phyloP scores from a whole-genome alignment of 176 grass and related monocot species.

The Pontederia crassipes region DNA sequence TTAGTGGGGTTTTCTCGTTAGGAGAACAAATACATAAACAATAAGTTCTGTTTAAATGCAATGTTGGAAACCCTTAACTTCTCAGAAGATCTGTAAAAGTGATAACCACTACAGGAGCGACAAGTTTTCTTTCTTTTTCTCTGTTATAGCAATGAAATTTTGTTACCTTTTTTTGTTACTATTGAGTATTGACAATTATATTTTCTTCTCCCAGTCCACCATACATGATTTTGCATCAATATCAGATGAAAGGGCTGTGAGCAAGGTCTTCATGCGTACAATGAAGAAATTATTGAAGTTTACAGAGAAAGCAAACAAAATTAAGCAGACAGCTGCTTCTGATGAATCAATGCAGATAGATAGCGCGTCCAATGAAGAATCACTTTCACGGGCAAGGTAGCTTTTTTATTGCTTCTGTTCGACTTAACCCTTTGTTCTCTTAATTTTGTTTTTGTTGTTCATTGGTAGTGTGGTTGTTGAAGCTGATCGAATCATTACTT shows the following conservation, averaged over 20 bases:
- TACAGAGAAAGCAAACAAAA: constrained; percentile 53
- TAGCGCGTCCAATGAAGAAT: constrained; percentile 12
- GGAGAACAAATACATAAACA: no score
- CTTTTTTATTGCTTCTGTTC: not conserved
- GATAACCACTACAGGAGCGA: no score
- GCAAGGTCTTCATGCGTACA: constrained; percentile 47
- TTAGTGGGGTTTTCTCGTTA: no score
- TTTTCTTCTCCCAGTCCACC: constrained; percentile 37
- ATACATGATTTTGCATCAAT: constrained; percentile 75
- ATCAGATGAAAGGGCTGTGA: constrained; percentile 65
- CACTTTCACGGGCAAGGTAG: constrained; percentile 12
- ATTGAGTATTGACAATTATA: constrained; percentile 11
- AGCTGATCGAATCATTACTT: constrained; percentile 9
- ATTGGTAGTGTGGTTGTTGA: not conserved
- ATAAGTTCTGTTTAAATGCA: no score
- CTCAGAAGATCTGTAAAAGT: no score
- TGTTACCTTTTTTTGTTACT: no score
- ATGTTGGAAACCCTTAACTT: no score
- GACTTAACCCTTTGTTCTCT: constrained; percentile 7
- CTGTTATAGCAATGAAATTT: no score
- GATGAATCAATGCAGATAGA: constrained; percentile 51
- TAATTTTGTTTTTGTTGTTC: not conserved
- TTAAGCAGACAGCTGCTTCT: constrained; percentile 37
- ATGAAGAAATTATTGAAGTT: constrained; percentile 62
- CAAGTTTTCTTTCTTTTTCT: no score